These are phyloP conservation scores for Trichosporon sp. DNA, from an alignment of 1,284 basidiomycete genomes.

Conservation along the genomic window DNA sequence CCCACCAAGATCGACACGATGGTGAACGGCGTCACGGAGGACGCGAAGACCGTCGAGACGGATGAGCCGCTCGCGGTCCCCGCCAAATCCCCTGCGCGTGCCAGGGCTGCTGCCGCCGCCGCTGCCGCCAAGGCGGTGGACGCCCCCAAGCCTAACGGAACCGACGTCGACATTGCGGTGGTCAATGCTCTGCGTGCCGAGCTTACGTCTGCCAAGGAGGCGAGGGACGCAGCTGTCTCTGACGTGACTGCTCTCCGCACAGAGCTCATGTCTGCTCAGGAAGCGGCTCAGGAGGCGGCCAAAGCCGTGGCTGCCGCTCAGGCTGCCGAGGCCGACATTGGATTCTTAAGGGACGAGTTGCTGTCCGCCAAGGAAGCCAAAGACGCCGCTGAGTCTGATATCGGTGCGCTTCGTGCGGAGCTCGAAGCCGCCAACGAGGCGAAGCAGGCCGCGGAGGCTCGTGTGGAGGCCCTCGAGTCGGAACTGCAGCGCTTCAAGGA, in stretches of 20 bases:
- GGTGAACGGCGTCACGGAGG: neutral
- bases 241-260: neutral
- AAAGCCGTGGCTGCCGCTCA: slow-evolving; percentile 1
- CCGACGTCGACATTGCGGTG: neutral
- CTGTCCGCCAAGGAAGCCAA: neutral
- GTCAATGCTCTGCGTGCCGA: neutral
- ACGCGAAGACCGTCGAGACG: neutral
- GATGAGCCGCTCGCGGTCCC: neutral
- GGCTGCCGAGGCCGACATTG: slow-evolving; percentile 1
- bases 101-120: neutral
- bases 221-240: neutral
- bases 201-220: neutral
- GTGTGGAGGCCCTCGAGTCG: slow-evolving; percentile 28
- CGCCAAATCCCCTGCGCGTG: neutral
- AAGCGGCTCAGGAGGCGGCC: neutral
- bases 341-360: neutral
- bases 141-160: neutral
- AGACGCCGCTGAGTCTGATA: neutral
- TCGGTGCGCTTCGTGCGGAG: slow-evolving; percentile 1
- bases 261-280: neutral
- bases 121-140: neutral
- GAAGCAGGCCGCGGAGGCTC: slow-evolving; percentile 5
- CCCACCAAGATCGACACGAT: neutral
- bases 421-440: slow-evolving; percentile 7
- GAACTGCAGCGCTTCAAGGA: slow-evolving; percentile 41